phyloP scores from a whole-genome alignment of 179 eudicot species.

The Carnegiea gigantea region DNA sequence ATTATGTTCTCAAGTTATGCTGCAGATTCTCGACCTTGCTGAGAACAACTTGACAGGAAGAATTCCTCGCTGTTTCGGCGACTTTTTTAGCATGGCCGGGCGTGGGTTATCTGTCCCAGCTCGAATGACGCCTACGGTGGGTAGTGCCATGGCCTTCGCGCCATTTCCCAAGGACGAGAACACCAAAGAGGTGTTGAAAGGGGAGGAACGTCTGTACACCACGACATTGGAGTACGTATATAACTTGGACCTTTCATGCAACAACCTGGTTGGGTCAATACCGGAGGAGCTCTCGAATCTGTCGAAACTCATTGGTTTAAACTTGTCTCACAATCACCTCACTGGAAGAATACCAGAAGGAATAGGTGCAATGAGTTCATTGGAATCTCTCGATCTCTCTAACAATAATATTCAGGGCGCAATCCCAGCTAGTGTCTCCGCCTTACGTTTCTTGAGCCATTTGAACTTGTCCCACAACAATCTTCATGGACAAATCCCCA shows the following conservation, averaged over 20 bases:
- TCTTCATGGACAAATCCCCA: slow-evolving; percentile 45
- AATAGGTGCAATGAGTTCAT: slow-evolving; percentile 38
- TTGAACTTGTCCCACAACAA: slow-evolving; percentile 51
- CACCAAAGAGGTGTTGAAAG: slow-evolving; percentile 29
- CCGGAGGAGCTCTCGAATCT: slow-evolving; percentile 37
- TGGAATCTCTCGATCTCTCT: slow-evolving; percentile 52
- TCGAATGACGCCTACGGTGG: background rate
- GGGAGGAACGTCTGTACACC: slow-evolving; percentile 31
- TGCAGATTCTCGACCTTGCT: slow-evolving; percentile 34
- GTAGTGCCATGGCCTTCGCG: no score
- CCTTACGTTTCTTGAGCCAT: slow-evolving; percentile 21
- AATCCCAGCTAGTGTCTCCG: slow-evolving; percentile 42
- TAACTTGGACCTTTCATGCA: slow-evolving; percentile 47
- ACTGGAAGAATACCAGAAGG: slow-evolving; percentile 35
- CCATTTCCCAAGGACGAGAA: background rate
- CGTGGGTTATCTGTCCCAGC: background rate
- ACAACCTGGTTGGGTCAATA: slow-evolving; percentile 40
- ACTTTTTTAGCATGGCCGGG: slow-evolving; percentile 18
- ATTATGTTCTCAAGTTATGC: slow-evolving; percentile 24
- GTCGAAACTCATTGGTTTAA: slow-evolving; percentile 29
- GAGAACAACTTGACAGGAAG: slow-evolving; percentile 31
- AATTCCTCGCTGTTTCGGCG: slow-evolving; percentile 39
- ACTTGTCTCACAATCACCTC: slow-evolving; percentile 44
- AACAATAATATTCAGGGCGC: slow-evolving; percentile 39
- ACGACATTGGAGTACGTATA: slow-evolving; percentile 23